Conservation (phyloP, 164 flowering plant species). For the Vitis rupestris region DNA sequence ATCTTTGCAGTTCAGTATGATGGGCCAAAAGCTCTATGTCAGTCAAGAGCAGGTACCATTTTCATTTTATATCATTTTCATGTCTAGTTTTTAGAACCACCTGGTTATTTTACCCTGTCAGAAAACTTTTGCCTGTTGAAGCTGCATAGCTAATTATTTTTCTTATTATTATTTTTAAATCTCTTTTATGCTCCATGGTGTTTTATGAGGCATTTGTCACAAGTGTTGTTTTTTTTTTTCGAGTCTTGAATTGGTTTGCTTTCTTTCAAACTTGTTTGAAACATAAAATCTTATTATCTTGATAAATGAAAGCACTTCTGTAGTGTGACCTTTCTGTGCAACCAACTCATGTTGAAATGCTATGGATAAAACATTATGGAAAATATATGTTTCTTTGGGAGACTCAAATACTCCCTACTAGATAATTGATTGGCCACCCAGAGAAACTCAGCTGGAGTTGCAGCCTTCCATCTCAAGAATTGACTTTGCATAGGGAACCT, state of each 20-base stretch:
- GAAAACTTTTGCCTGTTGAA: background rate
- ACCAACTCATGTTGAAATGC: background rate
- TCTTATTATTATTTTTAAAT: too few species aligned
- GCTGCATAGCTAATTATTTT: too few species aligned
- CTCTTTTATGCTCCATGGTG: too few species aligned
- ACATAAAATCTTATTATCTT: too few species aligned
- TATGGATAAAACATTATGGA: background rate
- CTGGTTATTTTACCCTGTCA: background rate
- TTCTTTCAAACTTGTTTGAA: too few species aligned
- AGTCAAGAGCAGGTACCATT: constrained; percentile 73
- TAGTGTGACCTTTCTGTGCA: background rate
- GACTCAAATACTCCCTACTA: background rate
- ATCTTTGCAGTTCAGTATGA: constrained; percentile 77
- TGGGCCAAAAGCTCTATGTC: constrained; percentile 88
- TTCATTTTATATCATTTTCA: background rate
- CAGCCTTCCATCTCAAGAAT: background rate
- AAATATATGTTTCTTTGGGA: background rate
- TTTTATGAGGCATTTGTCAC: too few species aligned
- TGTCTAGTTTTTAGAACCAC: too few species aligned
- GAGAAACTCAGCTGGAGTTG: background rate
- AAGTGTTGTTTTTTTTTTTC: too few species aligned
- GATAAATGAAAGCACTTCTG: too few species aligned
- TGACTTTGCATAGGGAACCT: background rate
- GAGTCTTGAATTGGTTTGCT: too few species aligned
- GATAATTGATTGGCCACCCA: too few species aligned